Evolutionary conservation across 2,329 filamentous ascomycete genomes (phyloP).

Genomic region (Fusarium brachygibbosum): DNA sequence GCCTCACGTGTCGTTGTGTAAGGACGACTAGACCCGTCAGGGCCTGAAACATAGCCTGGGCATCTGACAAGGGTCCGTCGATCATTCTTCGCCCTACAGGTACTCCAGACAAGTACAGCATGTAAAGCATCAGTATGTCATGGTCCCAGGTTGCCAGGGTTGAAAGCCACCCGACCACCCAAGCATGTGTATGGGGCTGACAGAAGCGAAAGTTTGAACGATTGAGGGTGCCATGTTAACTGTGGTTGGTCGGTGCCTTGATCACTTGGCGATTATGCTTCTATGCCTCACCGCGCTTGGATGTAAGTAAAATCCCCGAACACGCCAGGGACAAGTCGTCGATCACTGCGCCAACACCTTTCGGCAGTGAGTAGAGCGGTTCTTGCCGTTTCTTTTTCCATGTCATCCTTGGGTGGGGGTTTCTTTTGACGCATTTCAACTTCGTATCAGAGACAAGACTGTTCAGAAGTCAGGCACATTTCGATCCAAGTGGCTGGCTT

Average conservation of each 20-base stretch:
- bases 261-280: constrained; percentile 37
- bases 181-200: constrained; percentile 39
- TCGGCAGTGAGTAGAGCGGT: constrained; percentile 17
- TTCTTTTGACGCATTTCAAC: constrained; percentile 20
- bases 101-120: constrained; percentile 21
- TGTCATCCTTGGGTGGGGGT: constrained; percentile 13
- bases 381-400: constrained; percentile 16
- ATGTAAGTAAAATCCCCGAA: constrained; percentile 27
- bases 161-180: constrained; percentile 40
- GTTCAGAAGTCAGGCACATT: constrained; percentile 38
- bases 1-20: constrained; percentile 48
- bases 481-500: constrained; percentile 39
- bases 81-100: constrained; percentile 39
- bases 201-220: constrained; percentile 42
- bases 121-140: constrained; percentile 34
- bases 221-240: constrained; percentile 32
- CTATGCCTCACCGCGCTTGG: constrained; percentile 18
- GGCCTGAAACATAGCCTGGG: constrained; percentile 46
- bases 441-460: constrained; percentile 42
- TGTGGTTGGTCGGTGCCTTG: constrained; percentile 43
- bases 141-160: constrained; percentile 39
- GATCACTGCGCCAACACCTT: constrained; percentile 29
- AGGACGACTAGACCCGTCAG: constrained; percentile 36
- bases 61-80: constrained; percentile 41
- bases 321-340: constrained; percentile 19